Base-by-base conservation (phyloP, 495 filamentous ascomycete genomes). In the Neurospora intermedia region DNA sequence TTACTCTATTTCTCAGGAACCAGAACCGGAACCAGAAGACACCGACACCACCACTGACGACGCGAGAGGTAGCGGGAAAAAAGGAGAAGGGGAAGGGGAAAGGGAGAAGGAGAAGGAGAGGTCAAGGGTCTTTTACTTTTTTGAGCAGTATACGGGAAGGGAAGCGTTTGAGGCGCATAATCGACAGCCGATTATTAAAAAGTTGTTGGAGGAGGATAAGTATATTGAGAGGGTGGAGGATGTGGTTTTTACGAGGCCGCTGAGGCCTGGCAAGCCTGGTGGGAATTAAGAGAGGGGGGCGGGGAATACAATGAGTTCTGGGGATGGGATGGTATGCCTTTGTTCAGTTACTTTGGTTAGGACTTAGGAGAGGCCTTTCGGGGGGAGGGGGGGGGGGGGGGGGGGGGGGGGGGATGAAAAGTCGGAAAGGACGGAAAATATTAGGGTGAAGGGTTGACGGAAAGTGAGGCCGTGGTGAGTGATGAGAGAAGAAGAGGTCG, bases 151-250 rank as follows among this genome's bases (percentile, higher is more conserved):
- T 46, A 75, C 71, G 4, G 75, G 76, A 0, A 71, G 70, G 9
- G 45, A 74, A 41, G 80, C 81, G 0, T 83, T 83, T 69, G 77
- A 80, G 4, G 76, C 70, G 27, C 82, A 83, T 70, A 81, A 79
- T 66, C 35, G 46, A 0, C 77, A 79, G 75, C 80, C 81, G 2
- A 76, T 81, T 45, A 80, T 80, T 35, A 73, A 75, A 54, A 79
- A 83, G 69, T 42, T 83, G 66, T 71, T 83, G 71, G 73, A 70
- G 13, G 77, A 78, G 23, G 78, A 81, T 62, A 72, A 73, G 46
- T 80, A 71, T 40, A 75, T 83, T 16, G 71, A 72, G 69, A 75
- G 72, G 2, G 79, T 82, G 0, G 77, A 76, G 75, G 79, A 38
- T 38, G 35, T 79, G 5, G 75, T 74, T 46, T 79, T 83, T 72